Percentiles rank a stretch among this genome's conserved stretches.
Conservation (phyloP, 352 stramenopile species). For the Aphanomyces stellatus region DNA sequence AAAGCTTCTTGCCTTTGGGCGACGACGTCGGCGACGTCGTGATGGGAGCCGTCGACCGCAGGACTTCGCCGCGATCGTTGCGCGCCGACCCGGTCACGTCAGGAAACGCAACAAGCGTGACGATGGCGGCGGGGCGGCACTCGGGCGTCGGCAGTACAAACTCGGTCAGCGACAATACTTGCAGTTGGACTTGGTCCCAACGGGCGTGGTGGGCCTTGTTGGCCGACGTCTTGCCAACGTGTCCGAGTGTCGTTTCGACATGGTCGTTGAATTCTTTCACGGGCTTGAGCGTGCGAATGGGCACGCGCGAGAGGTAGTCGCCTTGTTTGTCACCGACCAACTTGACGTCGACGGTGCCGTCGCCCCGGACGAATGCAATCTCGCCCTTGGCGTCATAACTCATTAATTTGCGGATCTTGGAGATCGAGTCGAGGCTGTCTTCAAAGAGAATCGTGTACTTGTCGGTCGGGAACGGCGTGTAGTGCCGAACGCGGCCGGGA, state of each 20-base stretch:
- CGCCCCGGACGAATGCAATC: conserved; percentile 35
- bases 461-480: conserved; percentile 38
- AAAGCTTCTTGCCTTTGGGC: background rate
- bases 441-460: conserved; percentile 53
- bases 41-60: conserved; percentile 18
- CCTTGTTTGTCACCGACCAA: conserved; percentile 21
- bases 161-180: conserved; percentile 39
- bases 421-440: conserved; percentile 41
- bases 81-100: conserved; percentile 11
- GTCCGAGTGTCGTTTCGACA: conserved; percentile 32
- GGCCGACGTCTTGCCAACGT: background rate
- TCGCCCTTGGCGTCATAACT: conserved; percentile 47
- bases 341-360: conserved; percentile 49
- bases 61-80: conserved; percentile 25
- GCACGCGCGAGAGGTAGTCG: conserved; percentile 26
- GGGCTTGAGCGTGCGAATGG: conserved; percentile 31
- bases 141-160: conserved; percentile 26
- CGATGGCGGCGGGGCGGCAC: conserved; percentile 26
- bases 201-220: conserved; percentile 31
- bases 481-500: conserved; percentile 41
- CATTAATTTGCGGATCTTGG: conserved; percentile 49
- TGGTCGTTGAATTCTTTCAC: conserved; percentile 34
- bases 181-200: conserved; percentile 33
- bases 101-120: conserved; percentile 42
- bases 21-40: background rate